Base-by-base conservation (phyloP, 2,329 filamentous ascomycete genomes). In the Ilyonectria robusta region DNA sequence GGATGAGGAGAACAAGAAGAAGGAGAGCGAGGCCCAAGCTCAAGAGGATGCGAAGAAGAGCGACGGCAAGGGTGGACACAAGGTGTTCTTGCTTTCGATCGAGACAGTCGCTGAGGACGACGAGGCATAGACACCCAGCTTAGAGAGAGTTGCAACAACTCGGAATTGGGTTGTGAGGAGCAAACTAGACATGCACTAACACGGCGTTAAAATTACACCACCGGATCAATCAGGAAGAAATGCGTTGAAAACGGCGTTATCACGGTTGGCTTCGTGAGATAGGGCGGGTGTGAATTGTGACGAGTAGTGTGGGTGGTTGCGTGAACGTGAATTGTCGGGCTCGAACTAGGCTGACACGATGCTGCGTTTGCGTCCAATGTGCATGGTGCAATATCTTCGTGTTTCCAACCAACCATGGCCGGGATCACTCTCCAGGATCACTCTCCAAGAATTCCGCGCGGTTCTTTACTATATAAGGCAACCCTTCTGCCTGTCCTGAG, bases 71-170 rank as follows among this genome's bases (percentile, higher is more conserved):
- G 74, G 71, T 11, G 67, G 69, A 1, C 79, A 78, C 23, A 72
- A 69, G 33, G 76, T 82, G 9, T 78, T 81, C 61, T 65, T 76
- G 33, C 57, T 82, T n/a, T 81, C 79, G 5, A 68, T 82, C 3
- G 80, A 81, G 44, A 76, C 76, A 10, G 65, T 74, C 0, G 59
- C 74, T 13, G 72, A 71, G 19, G 62, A 57, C 2, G 74, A 72
- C 15, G 23, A 60, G n/a, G 42, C 42, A 17, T 51, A 29, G 23
- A 33, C 11, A 15, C 26, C n/a, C 37, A 40, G 13, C 33, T 37
- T 37, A 6, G 64, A 67, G 4, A 42, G 37, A 35, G 44, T 35
- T 6, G 48, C 33, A 48, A 1, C 37, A 54, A 46, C 17, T 23
- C 19, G 21, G 6, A 35, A 9, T 11, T 23, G 31, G 44, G 47